Base-by-base conservation (phyloP, 1,284 basidiomycete genomes). In the Marasmius oreades region DNA sequence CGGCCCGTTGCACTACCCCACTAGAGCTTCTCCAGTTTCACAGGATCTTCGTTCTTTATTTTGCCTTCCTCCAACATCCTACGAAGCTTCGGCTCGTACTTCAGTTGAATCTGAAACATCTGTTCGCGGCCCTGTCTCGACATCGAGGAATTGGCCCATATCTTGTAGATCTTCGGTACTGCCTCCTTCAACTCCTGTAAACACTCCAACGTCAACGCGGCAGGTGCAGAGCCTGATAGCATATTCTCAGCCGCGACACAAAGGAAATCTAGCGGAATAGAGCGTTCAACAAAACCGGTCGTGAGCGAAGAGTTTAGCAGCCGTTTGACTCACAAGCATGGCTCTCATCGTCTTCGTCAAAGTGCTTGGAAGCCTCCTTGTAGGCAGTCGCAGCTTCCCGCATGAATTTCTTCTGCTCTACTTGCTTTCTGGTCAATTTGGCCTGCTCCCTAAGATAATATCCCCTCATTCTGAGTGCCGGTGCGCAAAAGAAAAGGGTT, bases 271-370 rank as follows among this genome's bases (percentile, higher is more conserved):
- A 10, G 28, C 28, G 28, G 28, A 31, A 31, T 31, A 31, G n/a
- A n/a, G n/a, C 10, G 28, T 31, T 5, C 11, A 5, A 42, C 10
- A n/a, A 20, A 42, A 16, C 16, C 7, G 39, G 7, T 37, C 12
- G 36, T 37, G 36, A 37, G 12, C 2, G 12, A 37, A 37, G 12
- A 37, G 3, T n/a, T n/a, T n/a, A n/a, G 3, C n/a, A 42, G 20
- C 20, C 20, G 12, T 11, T 18, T 20, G 16, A 57, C 60, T 11
- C 59, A 70, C 70, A 67, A 8, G 62, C 55, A 52, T 68, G 64
- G 6, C 59, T 24, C 34, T 70, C 66, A 50, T 72, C 70, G 52
- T 71, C 70, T 42, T 63, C 53, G 2, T 70, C 64, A 52, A 61
- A 67, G 24, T 26, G 55, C 14, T 58, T 52, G 1, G 66, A 66